phyloP scores from a whole-genome alignment of 495 filamentous ascomycete genomes.

The Aspergillus funiculosus region DNA sequence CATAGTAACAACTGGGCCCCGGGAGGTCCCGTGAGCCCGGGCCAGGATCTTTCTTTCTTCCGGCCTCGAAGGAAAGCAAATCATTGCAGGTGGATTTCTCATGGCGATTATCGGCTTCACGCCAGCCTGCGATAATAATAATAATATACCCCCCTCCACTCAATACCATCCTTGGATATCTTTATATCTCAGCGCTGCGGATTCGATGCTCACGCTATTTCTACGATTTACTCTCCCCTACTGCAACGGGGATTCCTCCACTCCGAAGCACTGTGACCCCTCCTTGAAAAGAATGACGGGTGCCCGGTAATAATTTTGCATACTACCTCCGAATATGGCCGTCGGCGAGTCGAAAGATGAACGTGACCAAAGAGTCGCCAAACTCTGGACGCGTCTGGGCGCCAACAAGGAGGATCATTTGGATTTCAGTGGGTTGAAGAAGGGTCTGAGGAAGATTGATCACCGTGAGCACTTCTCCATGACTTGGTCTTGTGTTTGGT shows the following conservation, averaged over 20 bases:
- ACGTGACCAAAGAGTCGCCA: slow-evolving; percentile 69
- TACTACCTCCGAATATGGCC: slow-evolving; percentile 37
- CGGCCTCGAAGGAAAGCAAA: slow-evolving; percentile 30
- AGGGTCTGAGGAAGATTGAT: slow-evolving; percentile 80
- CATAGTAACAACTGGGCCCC: slow-evolving; percentile 37
- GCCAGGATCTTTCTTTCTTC: slow-evolving; percentile 31
- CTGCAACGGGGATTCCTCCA: slow-evolving; percentile 19
- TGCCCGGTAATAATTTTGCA: slow-evolving; percentile 34
- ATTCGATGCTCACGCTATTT: slow-evolving; percentile 25
- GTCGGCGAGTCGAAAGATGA: slow-evolving; percentile 60
- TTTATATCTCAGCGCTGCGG: slow-evolving; percentile 8
- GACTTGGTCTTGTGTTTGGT: slow-evolving; percentile 23
- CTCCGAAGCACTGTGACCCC: slow-evolving; percentile 18
- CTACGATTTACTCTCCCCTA: slow-evolving; percentile 16
- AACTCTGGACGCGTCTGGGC: slow-evolving; percentile 76
- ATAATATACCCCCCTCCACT: no score
- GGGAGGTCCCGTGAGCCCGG: slow-evolving; percentile 31
- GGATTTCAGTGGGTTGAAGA: slow-evolving; percentile 75
- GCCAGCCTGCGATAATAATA: slow-evolving; percentile 12
- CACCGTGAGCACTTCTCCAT: slow-evolving; percentile 63
- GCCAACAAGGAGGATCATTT: slow-evolving; percentile 68
- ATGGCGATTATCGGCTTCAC: slow-evolving; percentile 14
- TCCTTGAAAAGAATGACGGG: slow-evolving; percentile 36
- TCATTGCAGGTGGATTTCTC: slow-evolving; percentile 37
- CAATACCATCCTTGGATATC: slow-evolving; percentile 8